Evolutionary conservation across 75 land plant genomes (phyloP).

Genomic region (Picea sitchensis): DNA sequence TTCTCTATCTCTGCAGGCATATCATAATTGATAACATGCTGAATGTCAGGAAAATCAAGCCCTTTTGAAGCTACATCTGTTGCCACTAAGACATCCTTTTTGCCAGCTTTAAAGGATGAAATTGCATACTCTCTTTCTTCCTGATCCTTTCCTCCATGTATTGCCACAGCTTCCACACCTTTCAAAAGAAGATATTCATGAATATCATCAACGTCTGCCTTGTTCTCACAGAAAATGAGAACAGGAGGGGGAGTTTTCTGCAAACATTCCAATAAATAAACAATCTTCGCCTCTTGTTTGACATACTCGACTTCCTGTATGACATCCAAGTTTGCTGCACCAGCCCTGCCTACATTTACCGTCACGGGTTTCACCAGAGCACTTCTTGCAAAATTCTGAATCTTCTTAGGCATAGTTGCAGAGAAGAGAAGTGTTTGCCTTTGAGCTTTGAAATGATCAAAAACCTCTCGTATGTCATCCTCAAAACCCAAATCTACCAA

Average conservation of each 20-base stretch:
- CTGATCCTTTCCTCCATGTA: slow-evolving; percentile 93
- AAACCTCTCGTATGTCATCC: slow-evolving; percentile 87
- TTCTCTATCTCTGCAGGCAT: slow-evolving; percentile 97
- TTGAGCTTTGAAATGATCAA: slow-evolving; percentile 88
- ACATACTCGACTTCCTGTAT: slow-evolving; percentile 95
- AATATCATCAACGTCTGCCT: slow-evolving; percentile 90
- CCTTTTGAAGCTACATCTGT: slow-evolving; percentile 99
- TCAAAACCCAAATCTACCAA: slow-evolving; percentile 87
- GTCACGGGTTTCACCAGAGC: slow-evolving; percentile 90
- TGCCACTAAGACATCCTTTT: slow-evolving; percentile 89
- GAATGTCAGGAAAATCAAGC: slow-evolving; percentile 88
- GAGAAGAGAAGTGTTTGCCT: slow-evolving; percentile 85
- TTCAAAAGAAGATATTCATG: slow-evolving; percentile 85
- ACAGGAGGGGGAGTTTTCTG: slow-evolving; percentile 96
- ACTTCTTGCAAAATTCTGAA: slow-evolving; percentile 84
- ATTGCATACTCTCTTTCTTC: slow-evolving; percentile 93
- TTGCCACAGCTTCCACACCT: slow-evolving; percentile 89
- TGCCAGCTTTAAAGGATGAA: slow-evolving; percentile 72
- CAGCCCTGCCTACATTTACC: slow-evolving; percentile 91
- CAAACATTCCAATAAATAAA: slow-evolving; percentile 81
- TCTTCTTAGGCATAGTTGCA: slow-evolving; percentile 92
- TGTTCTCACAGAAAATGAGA: slow-evolving; percentile 86
- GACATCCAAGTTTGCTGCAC: slow-evolving; percentile 94
- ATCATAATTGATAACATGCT: slow-evolving; percentile 93
- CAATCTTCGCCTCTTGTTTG: slow-evolving; percentile 92